Evolutionary conservation across 106 monocot species (phyloP).

Genomic region (Phalaenopsis equestris): DNA sequence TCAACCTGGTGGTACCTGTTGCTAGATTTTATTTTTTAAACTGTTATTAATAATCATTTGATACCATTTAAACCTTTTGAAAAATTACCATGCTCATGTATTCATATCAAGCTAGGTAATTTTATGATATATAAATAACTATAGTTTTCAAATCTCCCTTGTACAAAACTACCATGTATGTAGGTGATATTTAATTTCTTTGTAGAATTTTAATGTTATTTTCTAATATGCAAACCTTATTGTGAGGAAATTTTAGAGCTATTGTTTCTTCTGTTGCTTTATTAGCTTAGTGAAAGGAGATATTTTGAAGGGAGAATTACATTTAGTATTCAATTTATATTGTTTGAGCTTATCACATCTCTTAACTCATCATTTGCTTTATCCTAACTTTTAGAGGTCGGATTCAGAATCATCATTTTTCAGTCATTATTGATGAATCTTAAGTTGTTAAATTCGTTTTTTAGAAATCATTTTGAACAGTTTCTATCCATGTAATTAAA

Average conservation of each 20-base stretch:
- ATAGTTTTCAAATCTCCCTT: background rate
- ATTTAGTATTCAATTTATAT: background rate
- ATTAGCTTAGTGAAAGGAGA: background rate
- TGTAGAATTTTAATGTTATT: background rate
- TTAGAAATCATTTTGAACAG: background rate
- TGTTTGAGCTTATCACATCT: background rate
- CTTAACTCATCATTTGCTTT: background rate
- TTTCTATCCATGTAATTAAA: background rate
- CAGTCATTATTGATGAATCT: background rate
- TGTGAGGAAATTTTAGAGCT: background rate
- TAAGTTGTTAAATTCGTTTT: background rate
- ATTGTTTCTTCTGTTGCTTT: background rate
- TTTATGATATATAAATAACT: background rate
- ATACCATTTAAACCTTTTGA: background rate
- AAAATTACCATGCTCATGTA: background rate
- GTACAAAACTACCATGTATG: background rate
- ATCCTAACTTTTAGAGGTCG: background rate
- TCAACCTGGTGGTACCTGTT: background rate
- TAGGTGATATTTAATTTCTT: background rate
- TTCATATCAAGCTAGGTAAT: background rate
- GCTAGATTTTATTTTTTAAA: background rate
- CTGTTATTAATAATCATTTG: background rate
- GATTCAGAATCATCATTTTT: no score
- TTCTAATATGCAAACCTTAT: background rate
- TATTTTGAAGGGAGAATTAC: background rate